Base-by-base conservation (phyloP, 1,139 yeast species). In the Zygoascus hellenicus region DNA sequence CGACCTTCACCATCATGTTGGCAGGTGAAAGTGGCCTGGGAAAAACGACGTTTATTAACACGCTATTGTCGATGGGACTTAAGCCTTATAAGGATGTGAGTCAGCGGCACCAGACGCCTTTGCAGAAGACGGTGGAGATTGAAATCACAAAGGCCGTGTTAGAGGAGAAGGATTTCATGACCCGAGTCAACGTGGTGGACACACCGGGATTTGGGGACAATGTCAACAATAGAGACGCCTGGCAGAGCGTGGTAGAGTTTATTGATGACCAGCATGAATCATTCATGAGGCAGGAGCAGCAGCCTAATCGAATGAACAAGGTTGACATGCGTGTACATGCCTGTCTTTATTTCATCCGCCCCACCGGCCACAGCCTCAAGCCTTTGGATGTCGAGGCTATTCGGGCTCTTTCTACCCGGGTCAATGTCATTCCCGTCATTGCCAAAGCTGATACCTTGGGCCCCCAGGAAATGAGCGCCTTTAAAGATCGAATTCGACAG, bases 151-250 rank as follows among this genome's bases (percentile, higher is more conserved):
- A 96, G 62, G 97, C 97, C 17, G 81, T 86, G 58, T 76, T 94
- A 58, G 97, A 90, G 66, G 99, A 94, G 65, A 87, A 88, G 69
- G 86, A 84, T 63, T 92, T 92, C 71, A 79, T 77, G 60, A 76
- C 92, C 58, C 80, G 94, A 53, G 77, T 94, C 56, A 92, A 92
- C 61, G 77, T 92, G 51, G 81, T 94, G 59, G 99, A 92, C 68
- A 92, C 98, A 7, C 98, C 98, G 14, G 98, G 98, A 1, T 89
- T 92, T 64, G 99, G 98, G 54, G 96, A 90, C 69, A 88, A 89
- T 65, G 95, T 92, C 59, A 85, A 92, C 73, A 92, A 92, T 70
- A 80, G 77, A 60, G 92, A 87, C 62, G 80, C 96, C 47, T 94
- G 97, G 97, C 85, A 84, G 58, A 92, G 97, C 36, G 82, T 94